phyloP scores from a whole-genome alignment of 768 basidiomycete species.

The Xanthoconium stramineum region DNA sequence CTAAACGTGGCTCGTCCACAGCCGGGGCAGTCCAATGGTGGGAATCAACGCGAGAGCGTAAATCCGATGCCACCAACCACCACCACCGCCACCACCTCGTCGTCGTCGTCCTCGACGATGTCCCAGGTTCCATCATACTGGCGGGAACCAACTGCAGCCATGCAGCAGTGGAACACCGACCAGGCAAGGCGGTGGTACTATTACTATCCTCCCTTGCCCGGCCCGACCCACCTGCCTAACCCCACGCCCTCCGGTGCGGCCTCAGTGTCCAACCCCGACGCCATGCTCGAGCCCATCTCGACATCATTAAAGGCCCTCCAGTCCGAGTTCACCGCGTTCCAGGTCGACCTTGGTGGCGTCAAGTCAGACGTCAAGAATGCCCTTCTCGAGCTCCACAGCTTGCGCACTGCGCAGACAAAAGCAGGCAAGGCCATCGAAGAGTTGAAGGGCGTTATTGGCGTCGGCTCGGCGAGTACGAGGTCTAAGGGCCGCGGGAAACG shows the following conservation, averaged over 20 bases:
- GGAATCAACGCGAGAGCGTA: no score
- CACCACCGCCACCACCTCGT: no score
- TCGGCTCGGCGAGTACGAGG: not conserved
- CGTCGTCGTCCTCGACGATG: no score
- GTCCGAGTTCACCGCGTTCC: slow-evolving; percentile 14
- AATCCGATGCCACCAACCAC: no score
- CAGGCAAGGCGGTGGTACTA: not conserved
- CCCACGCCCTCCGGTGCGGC: not conserved
- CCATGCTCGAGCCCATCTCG: not conserved
- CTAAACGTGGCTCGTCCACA: no score
- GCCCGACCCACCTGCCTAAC: not conserved
- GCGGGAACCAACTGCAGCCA: not conserved
- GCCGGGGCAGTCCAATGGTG: no score
- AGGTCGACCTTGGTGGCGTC: slow-evolving; percentile 5
- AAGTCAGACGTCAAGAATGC: slow-evolving; percentile 12
- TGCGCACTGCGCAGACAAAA: slow-evolving; percentile 14
- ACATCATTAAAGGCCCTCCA: slow-evolving; percentile 8
- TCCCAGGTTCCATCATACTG: no score
- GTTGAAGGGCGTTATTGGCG: slow-evolving; percentile 16
- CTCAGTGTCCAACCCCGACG: no score
- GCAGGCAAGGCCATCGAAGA: slow-evolving; percentile 4
- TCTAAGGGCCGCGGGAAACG: not conserved
- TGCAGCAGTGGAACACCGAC: not conserved
- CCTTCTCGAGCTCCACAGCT: slow-evolving; percentile 14
- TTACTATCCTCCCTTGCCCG: not conserved